phyloP scores from a whole-genome alignment of 169 alveolate species.

The Plasmodium billcollinsi region DNA sequence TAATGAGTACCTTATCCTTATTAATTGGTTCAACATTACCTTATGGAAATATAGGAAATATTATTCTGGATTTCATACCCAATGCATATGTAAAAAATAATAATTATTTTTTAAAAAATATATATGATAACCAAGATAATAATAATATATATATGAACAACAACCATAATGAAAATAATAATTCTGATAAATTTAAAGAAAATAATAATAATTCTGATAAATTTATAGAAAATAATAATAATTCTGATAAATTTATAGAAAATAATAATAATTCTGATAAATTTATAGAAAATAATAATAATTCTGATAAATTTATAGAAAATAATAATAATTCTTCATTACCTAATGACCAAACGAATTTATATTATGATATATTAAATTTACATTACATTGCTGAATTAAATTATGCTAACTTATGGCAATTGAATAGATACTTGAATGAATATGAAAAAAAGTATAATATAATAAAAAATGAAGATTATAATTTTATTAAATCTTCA shows the following conservation, averaged over 20 bases:
- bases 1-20: slow-evolving; percentile 54
- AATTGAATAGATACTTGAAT: slow-evolving; percentile 50
- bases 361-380: slow-evolving; percentile 21
- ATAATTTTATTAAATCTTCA: slow-evolving; percentile 42
- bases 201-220: too few species aligned
- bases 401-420: slow-evolving; percentile 66
- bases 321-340: background rate
- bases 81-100: slow-evolving; percentile 7
- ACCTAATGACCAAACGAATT: background rate
- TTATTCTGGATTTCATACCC: slow-evolving; percentile 55
- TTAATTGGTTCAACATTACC: slow-evolving; percentile 73
- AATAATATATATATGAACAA: background rate
- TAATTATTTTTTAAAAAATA: background rate
- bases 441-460: slow-evolving; percentile 27
- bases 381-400: slow-evolving; percentile 61
- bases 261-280: too few species aligned
- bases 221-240: too few species aligned
- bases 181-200: background rate
- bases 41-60: slow-evolving; percentile 61
- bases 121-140: background rate
- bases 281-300: too few species aligned
- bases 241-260: too few species aligned
- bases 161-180: background rate
- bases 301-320: background rate
- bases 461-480: slow-evolving; percentile 35